Percentiles rank a stretch among this genome's conserved stretches.
Conservation (phyloP, 2,329 filamentous ascomycete species). For the Botrytis porri region DNA sequence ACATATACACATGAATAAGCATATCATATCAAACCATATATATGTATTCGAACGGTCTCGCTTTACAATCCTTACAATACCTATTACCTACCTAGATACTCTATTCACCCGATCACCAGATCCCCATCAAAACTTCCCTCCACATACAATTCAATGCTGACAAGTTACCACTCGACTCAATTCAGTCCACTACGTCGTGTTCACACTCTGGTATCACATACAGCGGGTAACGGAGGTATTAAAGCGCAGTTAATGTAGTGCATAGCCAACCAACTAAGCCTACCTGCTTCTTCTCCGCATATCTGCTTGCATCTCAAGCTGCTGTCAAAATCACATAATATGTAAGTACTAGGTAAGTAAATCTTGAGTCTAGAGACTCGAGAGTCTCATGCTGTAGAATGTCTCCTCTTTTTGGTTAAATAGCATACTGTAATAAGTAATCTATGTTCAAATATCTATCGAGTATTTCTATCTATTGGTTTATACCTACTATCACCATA, state of each 20-base stretch:
- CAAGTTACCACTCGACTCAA: neutral
- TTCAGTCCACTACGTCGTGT: neutral
- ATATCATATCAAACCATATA: neutral
- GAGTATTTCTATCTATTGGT: too few species aligned
- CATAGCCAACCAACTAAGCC: neutral
- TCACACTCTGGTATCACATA: neutral
- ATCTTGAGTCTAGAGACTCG: neutral
- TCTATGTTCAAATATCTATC: neutral
- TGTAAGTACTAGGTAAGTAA: neutral
- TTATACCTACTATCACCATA: neutral
- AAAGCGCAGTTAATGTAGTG: neutral
- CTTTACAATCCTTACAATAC: neutral
- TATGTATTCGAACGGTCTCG: neutral
- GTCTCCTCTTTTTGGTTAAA: neutral
- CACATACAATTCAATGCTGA: neutral
- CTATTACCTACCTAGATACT: neutral
- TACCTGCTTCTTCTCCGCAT: neutral
- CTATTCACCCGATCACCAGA: neutral
- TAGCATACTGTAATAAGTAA: neutral
- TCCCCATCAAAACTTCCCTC: neutral
- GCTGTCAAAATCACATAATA: neutral
- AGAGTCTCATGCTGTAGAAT: neutral
- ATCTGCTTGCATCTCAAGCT: neutral
- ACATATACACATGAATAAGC: neutral
- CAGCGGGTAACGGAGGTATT: neutral